Evolutionary conservation across 768 basidiomycete genomes (phyloP).

Genomic region (Rhodotorula paludigena): DNA sequence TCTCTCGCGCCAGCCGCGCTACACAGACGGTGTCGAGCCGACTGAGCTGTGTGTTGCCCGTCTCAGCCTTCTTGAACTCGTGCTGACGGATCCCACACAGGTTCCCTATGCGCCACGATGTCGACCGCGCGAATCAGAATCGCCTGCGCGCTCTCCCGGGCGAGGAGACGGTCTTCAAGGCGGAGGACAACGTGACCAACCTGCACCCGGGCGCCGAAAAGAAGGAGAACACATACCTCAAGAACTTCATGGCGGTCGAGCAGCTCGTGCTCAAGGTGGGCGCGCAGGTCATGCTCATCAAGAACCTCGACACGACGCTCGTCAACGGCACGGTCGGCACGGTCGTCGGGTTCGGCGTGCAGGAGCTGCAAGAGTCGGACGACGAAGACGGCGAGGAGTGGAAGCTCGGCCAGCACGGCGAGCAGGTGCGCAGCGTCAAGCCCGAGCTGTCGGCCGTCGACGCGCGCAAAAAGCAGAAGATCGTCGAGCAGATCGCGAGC

Average conservation of each 20-base stretch:
- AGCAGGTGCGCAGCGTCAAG: constrained; percentile 18
- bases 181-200: constrained; percentile 57
- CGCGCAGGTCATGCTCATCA: constrained; percentile 90
- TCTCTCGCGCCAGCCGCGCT: constrained; percentile 65
- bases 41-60: constrained; percentile 71
- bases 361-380: constrained; percentile 52
- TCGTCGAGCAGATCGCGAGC: constrained; percentile 18
- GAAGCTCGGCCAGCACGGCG: not conserved
- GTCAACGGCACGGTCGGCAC: constrained; percentile 94
- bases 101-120: constrained; percentile 86
- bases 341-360: constrained; percentile 60
- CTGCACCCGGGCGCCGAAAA: constrained; percentile 16
- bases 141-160: constrained; percentile 63
- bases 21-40: constrained; percentile 54
- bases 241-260: constrained; percentile 84
- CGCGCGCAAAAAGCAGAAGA: constrained; percentile 27
- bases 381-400: constrained; percentile 24
- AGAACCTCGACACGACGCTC: constrained; percentile 75
- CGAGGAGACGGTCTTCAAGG: constrained; percentile 54
- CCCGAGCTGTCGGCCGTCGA: not conserved
- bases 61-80: constrained; percentile 1
- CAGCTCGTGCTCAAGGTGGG: constrained; percentile 65
- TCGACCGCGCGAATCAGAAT: constrained; percentile 70
- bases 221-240: constrained; percentile 70
- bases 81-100: constrained; percentile 50